A percentile compares a stretch with the other conserved stretches of the same genome.
Evolutionary conservation across 768 basidiomycete species (phyloP).

Genomic region (Kwoniella bestiolae): DNA sequence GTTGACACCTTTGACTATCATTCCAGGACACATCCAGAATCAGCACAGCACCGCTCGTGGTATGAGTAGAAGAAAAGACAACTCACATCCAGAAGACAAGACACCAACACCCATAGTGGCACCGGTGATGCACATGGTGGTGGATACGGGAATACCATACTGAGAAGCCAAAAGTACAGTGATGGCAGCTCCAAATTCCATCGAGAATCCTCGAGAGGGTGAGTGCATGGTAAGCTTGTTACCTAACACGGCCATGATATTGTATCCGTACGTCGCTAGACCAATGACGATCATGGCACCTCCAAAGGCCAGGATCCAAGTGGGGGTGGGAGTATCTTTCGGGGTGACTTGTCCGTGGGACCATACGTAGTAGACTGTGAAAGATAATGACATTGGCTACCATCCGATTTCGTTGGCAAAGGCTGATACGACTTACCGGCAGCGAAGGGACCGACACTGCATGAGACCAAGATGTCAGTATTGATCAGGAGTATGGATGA

Average conservation of each 20-base stretch:
- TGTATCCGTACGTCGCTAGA: conserved; percentile 53
- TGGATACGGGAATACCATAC: conserved; percentile 56
- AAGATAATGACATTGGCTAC: too few relatives aligned
- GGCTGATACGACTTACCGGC: conserved; percentile 27
- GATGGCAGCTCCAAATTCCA: conserved; percentile 59
- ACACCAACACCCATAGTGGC: conserved; percentile 58
- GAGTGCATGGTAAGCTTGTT: conserved; percentile 58
- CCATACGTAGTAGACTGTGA: conserved; percentile 57
- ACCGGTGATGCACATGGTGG: conserved; percentile 57
- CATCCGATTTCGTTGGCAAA: too few relatives aligned
- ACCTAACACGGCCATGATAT: conserved; percentile 57
- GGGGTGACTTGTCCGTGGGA: conserved; percentile 34
- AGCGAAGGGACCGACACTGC: conserved; percentile 55
- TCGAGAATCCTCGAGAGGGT: conserved; percentile 59
- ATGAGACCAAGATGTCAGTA: background rate
- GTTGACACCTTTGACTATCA: conserved; percentile 48
- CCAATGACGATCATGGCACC: conserved; percentile 43
- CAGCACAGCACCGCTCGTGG: too few relatives aligned
- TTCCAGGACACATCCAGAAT: background rate
- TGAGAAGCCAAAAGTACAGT: conserved; percentile 60
- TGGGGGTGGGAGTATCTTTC: conserved; percentile 50
- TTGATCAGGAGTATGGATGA: background rate
- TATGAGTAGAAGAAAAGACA: background rate
- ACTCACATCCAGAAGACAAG: conserved; percentile 49
- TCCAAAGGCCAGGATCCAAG: conserved; percentile 59